These are phyloP conservation scores for Leccinum sublutescens DNA, from an alignment of 768 basidiomycete species.

Conservation along the genomic window DNA sequence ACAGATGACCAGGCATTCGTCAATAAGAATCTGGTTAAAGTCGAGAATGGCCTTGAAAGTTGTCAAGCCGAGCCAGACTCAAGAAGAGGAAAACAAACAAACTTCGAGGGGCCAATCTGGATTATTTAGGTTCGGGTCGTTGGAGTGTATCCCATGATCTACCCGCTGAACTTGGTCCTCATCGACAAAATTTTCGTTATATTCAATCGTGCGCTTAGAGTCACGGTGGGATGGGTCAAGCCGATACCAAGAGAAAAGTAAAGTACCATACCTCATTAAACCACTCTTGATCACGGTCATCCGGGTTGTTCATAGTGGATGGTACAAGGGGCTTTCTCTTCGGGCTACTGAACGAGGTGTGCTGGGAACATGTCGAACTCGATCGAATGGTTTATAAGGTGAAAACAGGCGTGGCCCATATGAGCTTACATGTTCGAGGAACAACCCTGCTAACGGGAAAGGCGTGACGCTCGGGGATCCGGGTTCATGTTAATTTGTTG, in stretches of 20 bases:
- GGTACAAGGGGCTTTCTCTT: neutral
- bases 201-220: constrained; percentile 1
- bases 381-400: constrained; percentile 8
- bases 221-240: neutral
- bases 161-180: constrained; percentile 7
- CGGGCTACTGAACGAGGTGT: neutral
- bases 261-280: neutral
- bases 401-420: neutral
- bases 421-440: neutral
- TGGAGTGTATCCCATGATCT: neutral
- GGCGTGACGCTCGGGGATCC: neutral
- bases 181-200: neutral
- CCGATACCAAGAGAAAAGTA: neutral
- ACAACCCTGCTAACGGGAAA: neutral
- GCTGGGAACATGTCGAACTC: neutral
- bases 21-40: constrained; percentile 4
- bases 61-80: neutral
- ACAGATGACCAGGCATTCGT: constrained; percentile 1
- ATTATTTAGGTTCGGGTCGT: neutral
- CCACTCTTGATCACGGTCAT: neutral
- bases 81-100: neutral
- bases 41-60: constrained; percentile 2
- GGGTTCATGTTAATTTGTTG: neutral
- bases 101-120: constrained; percentile 1
- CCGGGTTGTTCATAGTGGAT: neutral